Conservation (phyloP, 2,329 filamentous ascomycete species). For the Dothiorella sarmentorum region DNA sequence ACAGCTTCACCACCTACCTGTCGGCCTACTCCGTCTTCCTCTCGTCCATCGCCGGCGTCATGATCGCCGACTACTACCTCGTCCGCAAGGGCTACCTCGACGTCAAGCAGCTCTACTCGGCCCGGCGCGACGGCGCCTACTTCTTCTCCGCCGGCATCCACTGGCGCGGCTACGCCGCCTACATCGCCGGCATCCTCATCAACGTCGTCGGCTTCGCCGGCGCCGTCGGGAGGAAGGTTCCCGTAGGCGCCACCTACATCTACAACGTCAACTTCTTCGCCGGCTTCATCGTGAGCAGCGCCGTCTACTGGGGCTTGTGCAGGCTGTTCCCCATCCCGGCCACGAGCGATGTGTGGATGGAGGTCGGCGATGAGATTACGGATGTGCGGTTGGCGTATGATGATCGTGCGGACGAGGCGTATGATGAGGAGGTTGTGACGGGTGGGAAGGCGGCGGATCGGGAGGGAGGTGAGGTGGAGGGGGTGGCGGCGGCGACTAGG, state of each 20-base stretch:
- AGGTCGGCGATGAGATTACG: conserved; percentile 62
- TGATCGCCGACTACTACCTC: conserved; percentile 82
- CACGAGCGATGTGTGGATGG: conserved; percentile 71
- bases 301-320: conserved; percentile 68
- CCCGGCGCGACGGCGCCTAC: conserved; percentile 64
- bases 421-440: conserved; percentile 15
- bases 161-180: conserved; percentile 80
- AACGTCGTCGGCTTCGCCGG: conserved; percentile 91
- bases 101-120: conserved; percentile 74
- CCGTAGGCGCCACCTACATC: conserved; percentile 75
- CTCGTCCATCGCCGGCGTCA: conserved; percentile 90
- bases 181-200: conserved; percentile 78
- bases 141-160: conserved; percentile 71
- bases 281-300: conserved; percentile 69
- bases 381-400: conserved; percentile 33
- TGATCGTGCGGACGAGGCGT: conserved; percentile 12
- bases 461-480: not conserved
- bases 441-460: not conserved
- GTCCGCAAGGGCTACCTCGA: conserved; percentile 80
- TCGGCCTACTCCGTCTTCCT: conserved; percentile 91
- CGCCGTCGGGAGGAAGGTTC: conserved; percentile 68
- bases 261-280: conserved; percentile 91
- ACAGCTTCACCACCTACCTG: conserved; percentile 87
- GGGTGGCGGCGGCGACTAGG: no score
- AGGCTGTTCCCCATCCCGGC: conserved; percentile 69